phyloP scores from a whole-genome alignment of 2,329 filamentous ascomycete species.

The Pseudocercospora pini-densiflorae region DNA sequence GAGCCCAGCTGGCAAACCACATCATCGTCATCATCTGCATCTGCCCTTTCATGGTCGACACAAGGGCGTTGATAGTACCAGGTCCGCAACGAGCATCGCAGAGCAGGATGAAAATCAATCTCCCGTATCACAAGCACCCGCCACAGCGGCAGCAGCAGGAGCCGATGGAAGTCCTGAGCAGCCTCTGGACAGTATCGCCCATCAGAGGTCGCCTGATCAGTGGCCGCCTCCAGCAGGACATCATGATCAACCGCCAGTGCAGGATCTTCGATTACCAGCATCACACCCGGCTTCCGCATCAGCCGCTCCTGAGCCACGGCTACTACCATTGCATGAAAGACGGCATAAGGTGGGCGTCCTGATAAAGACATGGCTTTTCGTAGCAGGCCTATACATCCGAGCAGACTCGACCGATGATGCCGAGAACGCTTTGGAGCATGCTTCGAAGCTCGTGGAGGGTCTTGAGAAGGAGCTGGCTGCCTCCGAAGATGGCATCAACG shows the following conservation, averaged over 20 bases:
- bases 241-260: constrained; percentile 46
- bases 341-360: constrained; percentile 64
- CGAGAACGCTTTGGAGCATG: constrained; percentile 78
- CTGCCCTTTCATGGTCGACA: constrained; percentile 36
- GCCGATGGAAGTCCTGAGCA: constrained; percentile 35
- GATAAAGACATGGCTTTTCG: constrained; percentile 85
- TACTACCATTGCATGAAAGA: constrained; percentile 56
- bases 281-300: constrained; percentile 43
- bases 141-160: constrained; percentile 7
- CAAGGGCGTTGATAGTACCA: constrained; percentile 16
- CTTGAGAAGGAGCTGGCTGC: constrained; percentile 69
- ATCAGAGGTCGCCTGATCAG: constrained; percentile 44
- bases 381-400: constrained; percentile 84
- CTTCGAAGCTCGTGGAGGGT: constrained; percentile 71
- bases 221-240: constrained; percentile 47
- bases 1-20: constrained; percentile 40
- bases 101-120: constrained; percentile 23
- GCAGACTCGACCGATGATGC: constrained; percentile 81
- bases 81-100: constrained; percentile 19
- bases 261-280: constrained; percentile 50
- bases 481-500: constrained; percentile 63
- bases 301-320: constrained; percentile 51
- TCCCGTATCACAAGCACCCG: constrained; percentile 9
- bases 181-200: constrained; percentile 42
- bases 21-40: constrained; percentile 42